These are phyloP conservation scores for Mycena latifolia DNA, from an alignment of 768 basidiomycete genomes.

Conservation along the genomic window DNA sequence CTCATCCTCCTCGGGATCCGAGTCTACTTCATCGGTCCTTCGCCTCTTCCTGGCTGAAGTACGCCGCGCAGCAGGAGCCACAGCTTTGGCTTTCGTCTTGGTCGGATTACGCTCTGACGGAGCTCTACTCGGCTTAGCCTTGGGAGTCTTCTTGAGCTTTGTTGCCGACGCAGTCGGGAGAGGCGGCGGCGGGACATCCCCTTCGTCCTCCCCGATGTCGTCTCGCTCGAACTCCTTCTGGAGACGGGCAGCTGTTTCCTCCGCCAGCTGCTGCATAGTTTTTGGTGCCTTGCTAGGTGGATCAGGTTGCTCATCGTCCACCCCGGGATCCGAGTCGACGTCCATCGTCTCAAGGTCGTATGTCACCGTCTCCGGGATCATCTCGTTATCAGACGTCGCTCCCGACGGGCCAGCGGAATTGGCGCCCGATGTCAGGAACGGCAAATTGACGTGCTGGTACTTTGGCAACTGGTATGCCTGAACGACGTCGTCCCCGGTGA, in stretches of 20 bases:
- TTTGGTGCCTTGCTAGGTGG: constrained; percentile 53
- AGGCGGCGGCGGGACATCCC: constrained; percentile 3
- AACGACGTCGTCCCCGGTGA: constrained; percentile 79
- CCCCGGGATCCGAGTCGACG: constrained; percentile 47
- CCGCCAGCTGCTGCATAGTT: constrained; percentile 77
- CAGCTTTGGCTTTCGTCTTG: constrained; percentile 29
- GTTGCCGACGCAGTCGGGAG: constrained; percentile 17
- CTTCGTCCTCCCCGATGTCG: constrained; percentile 17
- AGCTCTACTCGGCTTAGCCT: constrained; percentile 28
- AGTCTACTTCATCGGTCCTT: constrained; percentile 40
- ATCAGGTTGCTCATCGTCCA: constrained; percentile 39
- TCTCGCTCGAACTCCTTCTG: constrained; percentile 28
- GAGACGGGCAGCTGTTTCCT: constrained; percentile 47
- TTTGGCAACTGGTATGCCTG: constrained; percentile 79
- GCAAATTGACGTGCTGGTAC: no score
- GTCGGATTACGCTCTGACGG: constrained; percentile 24
- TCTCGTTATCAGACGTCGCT: constrained; percentile 37
- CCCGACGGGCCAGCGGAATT: constrained; percentile 33
- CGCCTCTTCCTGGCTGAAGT: constrained; percentile 38
- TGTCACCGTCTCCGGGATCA: constrained; percentile 43
- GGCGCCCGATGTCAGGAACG: constrained; percentile 27
- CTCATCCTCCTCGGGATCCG: constrained; percentile 36
- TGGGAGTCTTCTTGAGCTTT: constrained; percentile 29
- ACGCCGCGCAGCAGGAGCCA: constrained; percentile 40
- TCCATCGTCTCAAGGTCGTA: constrained; percentile 55